Percentiles rank a stretch among this genome's conserved stretches.
phyloP scores from a whole-genome alignment of 441 rosid species.

The Gossypium schwendimanii region DNA sequence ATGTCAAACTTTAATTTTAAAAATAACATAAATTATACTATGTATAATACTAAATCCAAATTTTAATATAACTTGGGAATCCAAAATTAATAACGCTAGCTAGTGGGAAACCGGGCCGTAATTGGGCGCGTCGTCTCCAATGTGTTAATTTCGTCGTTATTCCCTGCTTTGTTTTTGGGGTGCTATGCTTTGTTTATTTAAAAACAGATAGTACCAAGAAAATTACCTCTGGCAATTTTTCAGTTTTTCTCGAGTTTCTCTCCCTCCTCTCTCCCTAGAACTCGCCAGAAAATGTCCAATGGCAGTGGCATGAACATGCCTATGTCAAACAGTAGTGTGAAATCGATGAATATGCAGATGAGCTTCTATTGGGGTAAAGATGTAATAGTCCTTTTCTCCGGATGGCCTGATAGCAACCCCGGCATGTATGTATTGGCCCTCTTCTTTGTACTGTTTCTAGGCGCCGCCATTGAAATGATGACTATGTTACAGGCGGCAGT shows the following conservation, averaged over 20 bases:
- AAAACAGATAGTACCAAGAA: conserved; percentile 11
- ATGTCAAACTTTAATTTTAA: no score
- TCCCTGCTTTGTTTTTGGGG: not conserved
- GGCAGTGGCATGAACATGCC: conserved; percentile 7
- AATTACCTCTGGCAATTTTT: not conserved
- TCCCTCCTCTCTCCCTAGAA: not conserved
- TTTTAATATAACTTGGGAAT: no score
- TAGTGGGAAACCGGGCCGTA: not conserved
- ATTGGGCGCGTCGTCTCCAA: not conserved
- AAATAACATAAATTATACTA: no score
- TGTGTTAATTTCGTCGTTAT: conserved; percentile 9
- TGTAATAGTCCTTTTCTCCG: conserved; percentile 38
- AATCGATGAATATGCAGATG: conserved; percentile 43
- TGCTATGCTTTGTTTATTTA: not conserved
- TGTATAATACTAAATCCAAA: no score
- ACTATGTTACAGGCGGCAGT: conserved; percentile 7
- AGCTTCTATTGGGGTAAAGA: conserved; percentile 63
- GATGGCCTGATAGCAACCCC: conserved; percentile 46
- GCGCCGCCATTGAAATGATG: conserved; percentile 31
- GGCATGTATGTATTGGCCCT: conserved; percentile 45
- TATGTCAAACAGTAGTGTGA: conserved; percentile 20
- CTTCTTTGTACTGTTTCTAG: conserved; percentile 32
- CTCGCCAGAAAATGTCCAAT: not conserved
- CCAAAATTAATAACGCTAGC: no score
- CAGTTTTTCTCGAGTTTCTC: not conserved